Evolutionary conservation across 305 asterid genomes (phyloP).

Genomic region (Rubia balearica): DNA sequence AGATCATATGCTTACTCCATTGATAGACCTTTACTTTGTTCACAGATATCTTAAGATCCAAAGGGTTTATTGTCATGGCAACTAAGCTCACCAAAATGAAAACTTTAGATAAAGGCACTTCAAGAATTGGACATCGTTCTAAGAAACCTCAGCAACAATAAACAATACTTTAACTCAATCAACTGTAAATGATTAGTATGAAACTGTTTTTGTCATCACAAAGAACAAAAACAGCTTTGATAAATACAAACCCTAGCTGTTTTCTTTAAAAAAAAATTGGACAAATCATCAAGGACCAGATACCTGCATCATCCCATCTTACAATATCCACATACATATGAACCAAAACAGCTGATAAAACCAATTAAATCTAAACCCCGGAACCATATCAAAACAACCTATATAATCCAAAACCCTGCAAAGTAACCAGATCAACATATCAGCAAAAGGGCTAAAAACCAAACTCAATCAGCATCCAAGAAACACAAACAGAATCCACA

Average conservation of each 20-base stretch:
- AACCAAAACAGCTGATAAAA: not conserved
- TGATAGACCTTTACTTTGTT: not conserved
- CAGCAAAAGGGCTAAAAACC: conserved; percentile 8
- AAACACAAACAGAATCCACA: conserved; percentile 6
- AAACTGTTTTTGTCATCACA: not conserved
- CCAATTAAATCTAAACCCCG: not conserved
- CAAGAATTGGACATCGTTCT: not conserved
- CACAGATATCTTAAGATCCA: not conserved
- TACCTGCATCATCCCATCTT: not conserved
- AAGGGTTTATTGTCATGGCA: not conserved
- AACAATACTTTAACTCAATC: not conserved
- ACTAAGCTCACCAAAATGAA: not conserved
- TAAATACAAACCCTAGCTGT: not conserved
- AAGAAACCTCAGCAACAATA: not conserved
- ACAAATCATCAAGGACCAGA: not conserved
- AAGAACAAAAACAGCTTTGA: not conserved
- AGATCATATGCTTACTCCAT: not conserved
- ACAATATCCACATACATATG: not conserved
- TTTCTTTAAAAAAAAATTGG: not conserved
- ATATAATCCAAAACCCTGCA: not conserved
- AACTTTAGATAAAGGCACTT: not conserved
- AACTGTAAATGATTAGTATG: not conserved
- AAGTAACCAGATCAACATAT: conserved; percentile 10
- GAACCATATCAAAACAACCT: not conserved
- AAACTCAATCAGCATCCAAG: conserved; percentile 8